These are phyloP conservation scores for Didymellaceae sp. DNA, from an alignment of 2,329 filamentous ascomycete genomes.

Conservation along the genomic window DNA sequence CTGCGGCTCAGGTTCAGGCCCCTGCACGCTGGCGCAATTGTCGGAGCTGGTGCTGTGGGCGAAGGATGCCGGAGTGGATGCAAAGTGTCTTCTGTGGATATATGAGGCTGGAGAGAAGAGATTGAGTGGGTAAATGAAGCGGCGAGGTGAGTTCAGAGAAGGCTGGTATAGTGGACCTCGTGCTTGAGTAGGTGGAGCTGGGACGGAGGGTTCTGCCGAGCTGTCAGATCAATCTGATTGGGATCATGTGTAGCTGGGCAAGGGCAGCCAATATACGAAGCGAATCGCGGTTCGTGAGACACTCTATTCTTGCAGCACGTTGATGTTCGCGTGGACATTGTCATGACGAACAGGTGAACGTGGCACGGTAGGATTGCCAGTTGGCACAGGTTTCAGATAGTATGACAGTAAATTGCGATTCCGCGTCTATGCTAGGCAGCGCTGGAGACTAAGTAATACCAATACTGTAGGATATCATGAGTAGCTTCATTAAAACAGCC, in stretches of 20 bases:
- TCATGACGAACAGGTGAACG: neutral
- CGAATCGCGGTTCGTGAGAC: neutral
- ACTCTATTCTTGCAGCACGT: neutral
- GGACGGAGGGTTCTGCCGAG: neutral
- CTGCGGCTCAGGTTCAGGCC: slow-evolving; percentile 4
- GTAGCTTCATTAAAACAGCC: slow-evolving; percentile 13
- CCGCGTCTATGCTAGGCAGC: slow-evolving; percentile 4
- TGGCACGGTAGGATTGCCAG: neutral
- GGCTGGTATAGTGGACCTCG: slow-evolving; percentile 7
- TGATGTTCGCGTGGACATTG: neutral
- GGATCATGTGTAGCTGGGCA: slow-evolving; percentile 3
- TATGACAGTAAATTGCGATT: slow-evolving; percentile 13
- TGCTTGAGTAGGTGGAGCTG: neutral
- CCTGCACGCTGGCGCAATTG: slow-evolving; percentile 1
- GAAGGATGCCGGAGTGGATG: neutral
- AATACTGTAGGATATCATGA: slow-evolving; percentile 19
- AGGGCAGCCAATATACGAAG: slow-evolving; percentile 1
- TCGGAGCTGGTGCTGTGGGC: slow-evolving; percentile 1
- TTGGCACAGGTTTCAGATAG: slow-evolving; percentile 1
- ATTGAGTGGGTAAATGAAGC: slow-evolving; percentile 7
- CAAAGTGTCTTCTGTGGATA: slow-evolving; percentile 1
- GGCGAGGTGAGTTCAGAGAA: neutral
- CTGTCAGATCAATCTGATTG: slow-evolving; percentile 1
- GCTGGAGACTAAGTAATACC: slow-evolving; percentile 16
- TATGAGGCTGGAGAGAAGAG: neutral